A percentile compares a stretch with the other conserved stretches of the same genome.
Evolutionary conservation across 2,329 filamentous ascomycete species (phyloP).

Genomic region (Hymenoscyphus repandus): DNA sequence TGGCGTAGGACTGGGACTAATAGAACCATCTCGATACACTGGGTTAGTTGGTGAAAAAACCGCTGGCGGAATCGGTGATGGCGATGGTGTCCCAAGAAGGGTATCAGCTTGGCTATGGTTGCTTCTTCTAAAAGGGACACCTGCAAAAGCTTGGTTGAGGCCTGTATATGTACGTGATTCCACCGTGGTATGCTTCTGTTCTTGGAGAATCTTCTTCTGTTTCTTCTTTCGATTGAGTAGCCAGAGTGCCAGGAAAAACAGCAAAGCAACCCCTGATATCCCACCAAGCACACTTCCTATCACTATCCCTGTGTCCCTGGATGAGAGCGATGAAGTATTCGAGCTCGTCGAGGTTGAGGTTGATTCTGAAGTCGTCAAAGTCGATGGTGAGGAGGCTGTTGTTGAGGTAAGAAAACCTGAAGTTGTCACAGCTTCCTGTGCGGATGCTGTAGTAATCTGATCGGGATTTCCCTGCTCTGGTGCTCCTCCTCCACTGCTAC

Average conservation of each 20-base stretch:
- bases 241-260: not conserved
- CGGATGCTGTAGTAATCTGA: not conserved
- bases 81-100: not conserved
- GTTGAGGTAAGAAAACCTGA: not conserved
- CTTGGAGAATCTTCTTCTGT: not conserved
- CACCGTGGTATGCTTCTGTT: not conserved
- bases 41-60: not conserved
- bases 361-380: not conserved
- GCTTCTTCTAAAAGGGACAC: not conserved
- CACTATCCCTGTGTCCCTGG: not conserved
- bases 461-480: not conserved
- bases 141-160: slow-evolving; percentile 1
- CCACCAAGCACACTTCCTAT: slow-evolving; percentile 1
- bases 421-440: not conserved
- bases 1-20: not conserved
- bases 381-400: not conserved
- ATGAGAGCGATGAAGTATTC: not conserved
- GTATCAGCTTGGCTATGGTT: not conserved
- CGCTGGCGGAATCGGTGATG: not conserved
- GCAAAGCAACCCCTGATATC: too few relatives aligned
- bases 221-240: not conserved
- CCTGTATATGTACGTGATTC: slow-evolving; percentile 2
- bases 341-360: not conserved
- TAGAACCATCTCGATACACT: not conserved
- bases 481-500: not conserved